These are phyloP conservation scores for Beauveria varroae DNA, from an alignment of 2,329 filamentous ascomycete species.

Conservation along the genomic window DNA sequence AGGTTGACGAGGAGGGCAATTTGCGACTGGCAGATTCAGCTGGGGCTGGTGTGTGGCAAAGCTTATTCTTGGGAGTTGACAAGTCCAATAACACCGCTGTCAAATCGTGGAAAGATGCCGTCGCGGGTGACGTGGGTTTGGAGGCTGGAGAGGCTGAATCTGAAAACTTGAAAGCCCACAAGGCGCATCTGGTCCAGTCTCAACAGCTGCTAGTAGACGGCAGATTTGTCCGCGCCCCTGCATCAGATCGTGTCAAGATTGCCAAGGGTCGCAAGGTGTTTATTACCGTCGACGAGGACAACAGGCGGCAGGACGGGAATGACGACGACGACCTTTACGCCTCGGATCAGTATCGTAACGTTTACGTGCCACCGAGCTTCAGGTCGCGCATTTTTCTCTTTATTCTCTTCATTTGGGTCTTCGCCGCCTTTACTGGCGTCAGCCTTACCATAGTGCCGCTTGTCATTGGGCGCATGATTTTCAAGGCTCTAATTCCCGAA, in stretches of 20 bases:
- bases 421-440: constrained; percentile 82
- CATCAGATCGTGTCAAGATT: constrained; percentile 90
- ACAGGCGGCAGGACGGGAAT: constrained; percentile 56
- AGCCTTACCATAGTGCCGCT: constrained; percentile 80
- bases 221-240: constrained; percentile 82
- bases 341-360: constrained; percentile 57
- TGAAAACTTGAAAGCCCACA: constrained; percentile 29
- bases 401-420: constrained; percentile 85
- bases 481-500: constrained; percentile 63
- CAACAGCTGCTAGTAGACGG: constrained; percentile 61
- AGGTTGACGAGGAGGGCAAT: constrained; percentile 72
- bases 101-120: constrained; percentile 51
- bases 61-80: constrained; percentile 40
- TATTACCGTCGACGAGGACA: constrained; percentile 58
- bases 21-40: constrained; percentile 38
- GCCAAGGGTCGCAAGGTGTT: constrained; percentile 80
- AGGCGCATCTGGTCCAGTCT: constrained; percentile 37
- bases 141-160: constrained; percentile 32
- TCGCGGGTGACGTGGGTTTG: constrained; percentile 41
- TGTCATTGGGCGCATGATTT: constrained; percentile 72
- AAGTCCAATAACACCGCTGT: constrained; percentile 35
- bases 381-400: constrained; percentile 73
- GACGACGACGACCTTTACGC: constrained; percentile 42
- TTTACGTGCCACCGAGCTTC: constrained; percentile 83
- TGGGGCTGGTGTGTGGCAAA: constrained; percentile 31